A percentile compares a stretch with the other conserved stretches of the same genome.
These are phyloP conservation scores for Fusarium nanum DNA, from an alignment of 2,329 filamentous ascomycete genomes.

Conservation along the genomic window DNA sequence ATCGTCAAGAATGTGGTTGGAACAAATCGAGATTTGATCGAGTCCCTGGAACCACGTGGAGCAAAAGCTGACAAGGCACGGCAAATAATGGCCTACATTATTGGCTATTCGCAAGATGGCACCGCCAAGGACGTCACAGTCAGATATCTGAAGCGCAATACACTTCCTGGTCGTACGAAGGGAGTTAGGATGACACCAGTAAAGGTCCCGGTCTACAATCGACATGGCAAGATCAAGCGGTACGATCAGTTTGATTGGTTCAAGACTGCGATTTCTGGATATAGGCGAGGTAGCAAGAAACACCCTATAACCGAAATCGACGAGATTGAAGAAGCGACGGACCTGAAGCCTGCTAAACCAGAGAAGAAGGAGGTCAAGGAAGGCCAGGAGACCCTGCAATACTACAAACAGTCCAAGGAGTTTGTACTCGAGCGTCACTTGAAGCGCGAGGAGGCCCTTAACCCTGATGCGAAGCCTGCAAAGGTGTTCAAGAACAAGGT, in stretches of 20 bases:
- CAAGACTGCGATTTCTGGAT: conserved; percentile 79
- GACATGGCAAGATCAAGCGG: conserved; percentile 78
- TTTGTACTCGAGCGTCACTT: conserved; percentile 88
- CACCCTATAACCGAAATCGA: conserved; percentile 76
- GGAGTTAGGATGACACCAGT: conserved; percentile 81
- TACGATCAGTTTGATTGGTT: conserved; percentile 92
- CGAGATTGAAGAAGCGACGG: conserved; percentile 80
- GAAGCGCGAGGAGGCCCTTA: conserved; percentile 89
- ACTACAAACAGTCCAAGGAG: conserved; percentile 86
- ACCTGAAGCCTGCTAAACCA: conserved; percentile 77
- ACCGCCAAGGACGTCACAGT: conserved; percentile 96
- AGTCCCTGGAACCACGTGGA: conserved; percentile 84
- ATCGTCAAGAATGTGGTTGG: conserved; percentile 76
- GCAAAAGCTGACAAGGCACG: conserved; percentile 85
- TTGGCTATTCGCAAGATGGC: conserved; percentile 84
- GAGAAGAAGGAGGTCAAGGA: conserved; percentile 80
- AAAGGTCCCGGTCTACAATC: conserved; percentile 83
- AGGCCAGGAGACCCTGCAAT: conserved; percentile 85
- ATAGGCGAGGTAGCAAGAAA: conserved; percentile 63
- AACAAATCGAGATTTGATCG: conserved; percentile 76
- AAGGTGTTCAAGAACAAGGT: conserved; percentile 79
- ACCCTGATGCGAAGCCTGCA: conserved; percentile 74
- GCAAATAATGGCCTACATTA: conserved; percentile 89
- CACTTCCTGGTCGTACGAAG: conserved; percentile 90
- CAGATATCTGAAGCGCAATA: conserved; percentile 84